Evolutionary conservation across 2,329 filamentous ascomycete species (phyloP), one percentile per base, ranked within the genome.

Genomic region (Fusarium secorum): DNA sequence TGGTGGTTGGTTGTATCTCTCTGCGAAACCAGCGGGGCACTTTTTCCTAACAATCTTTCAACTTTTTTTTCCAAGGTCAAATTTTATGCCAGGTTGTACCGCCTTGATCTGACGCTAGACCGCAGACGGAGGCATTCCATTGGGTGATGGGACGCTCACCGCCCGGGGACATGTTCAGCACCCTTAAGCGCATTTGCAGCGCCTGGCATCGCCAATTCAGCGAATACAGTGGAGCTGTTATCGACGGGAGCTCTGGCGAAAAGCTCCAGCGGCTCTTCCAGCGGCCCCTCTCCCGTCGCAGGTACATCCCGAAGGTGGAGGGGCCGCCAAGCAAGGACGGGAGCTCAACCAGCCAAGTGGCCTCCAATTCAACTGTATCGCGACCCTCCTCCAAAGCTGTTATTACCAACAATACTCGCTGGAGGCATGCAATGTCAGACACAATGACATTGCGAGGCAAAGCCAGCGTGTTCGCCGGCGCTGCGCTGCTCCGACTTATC

Each of bases 401-500:
- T 67, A 69, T 74, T 71, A 73, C 42, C 46, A 39, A 60, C 72
- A 56, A 74, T 60, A 64, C 65, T 66, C 68, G 42, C 72, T 68
- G 69, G 66, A 68, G 75, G 72, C 68, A 79, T 79, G 78, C 74
- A 75, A 81, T 81, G 80, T 71, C 79, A 63, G 72, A 67, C 72
- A 80, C 68, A 73, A 83, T 82, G 80, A 80, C 80, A 71, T 74
- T 80, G 73, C 80, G 78, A 79, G 79, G 79, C 76, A 83, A 82
- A 75, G 79, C 79, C 68, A 81, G 82, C 77, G 87, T 98, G 64
- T 97, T 94, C 79, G 86, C 86, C 66, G 89, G 89, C 56, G 95
- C 95, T 64, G 91, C 93, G 60, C 87, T 90, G 69, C 85, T 98
- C 74, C 91, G 96, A 74, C 86, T 98, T 66, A 83, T 93, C 60